Evolutionary conservation across 352 stramenopile species (phyloP).

Genomic region (Phytopythium mirpurense): DNA sequence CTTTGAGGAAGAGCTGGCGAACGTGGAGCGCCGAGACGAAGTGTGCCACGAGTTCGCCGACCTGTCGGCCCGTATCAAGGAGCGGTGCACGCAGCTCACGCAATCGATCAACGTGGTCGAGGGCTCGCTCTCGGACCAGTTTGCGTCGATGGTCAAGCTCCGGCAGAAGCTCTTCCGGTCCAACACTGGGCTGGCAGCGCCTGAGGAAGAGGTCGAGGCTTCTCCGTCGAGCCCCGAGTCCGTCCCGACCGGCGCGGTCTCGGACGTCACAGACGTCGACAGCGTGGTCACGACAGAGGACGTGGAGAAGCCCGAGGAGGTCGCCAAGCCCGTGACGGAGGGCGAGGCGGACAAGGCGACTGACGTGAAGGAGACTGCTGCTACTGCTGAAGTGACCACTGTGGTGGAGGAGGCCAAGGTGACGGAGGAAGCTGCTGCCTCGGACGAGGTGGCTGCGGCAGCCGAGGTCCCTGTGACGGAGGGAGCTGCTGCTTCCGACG

Average conservation of each 20-base stretch:
- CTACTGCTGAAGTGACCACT: constrained; percentile 3
- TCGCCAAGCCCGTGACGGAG: not conserved
- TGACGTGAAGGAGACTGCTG: constrained; percentile 11
- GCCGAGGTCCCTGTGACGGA: constrained; percentile 9
- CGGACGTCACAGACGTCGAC: not conserved
- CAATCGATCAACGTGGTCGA: constrained; percentile 78
- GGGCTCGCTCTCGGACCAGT: constrained; percentile 71
- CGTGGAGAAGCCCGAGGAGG: constrained; percentile 3
- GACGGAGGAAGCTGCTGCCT: constrained; percentile 11
- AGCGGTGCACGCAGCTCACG: constrained; percentile 64
- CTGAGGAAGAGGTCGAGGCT: constrained; percentile 34
- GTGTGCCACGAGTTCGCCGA: constrained; percentile 74
- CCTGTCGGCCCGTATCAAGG: constrained; percentile 69
- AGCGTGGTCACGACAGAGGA: constrained; percentile 4
- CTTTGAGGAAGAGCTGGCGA: constrained; percentile 69
- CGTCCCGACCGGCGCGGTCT: not conserved
- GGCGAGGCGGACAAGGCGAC: constrained; percentile 3
- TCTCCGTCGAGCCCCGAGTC: not conserved
- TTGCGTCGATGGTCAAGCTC: constrained; percentile 71
- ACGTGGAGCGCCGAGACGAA: constrained; percentile 72
- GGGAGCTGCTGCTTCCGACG: constrained; percentile 4
- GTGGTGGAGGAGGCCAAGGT: constrained; percentile 8
- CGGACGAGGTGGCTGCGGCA: constrained; percentile 12
- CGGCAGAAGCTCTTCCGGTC: constrained; percentile 63
- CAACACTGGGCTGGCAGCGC: constrained; percentile 35